These are phyloP conservation scores for Hygrocybe coccinea DNA, from an alignment of 768 basidiomycete genomes.

Conservation along the genomic window DNA sequence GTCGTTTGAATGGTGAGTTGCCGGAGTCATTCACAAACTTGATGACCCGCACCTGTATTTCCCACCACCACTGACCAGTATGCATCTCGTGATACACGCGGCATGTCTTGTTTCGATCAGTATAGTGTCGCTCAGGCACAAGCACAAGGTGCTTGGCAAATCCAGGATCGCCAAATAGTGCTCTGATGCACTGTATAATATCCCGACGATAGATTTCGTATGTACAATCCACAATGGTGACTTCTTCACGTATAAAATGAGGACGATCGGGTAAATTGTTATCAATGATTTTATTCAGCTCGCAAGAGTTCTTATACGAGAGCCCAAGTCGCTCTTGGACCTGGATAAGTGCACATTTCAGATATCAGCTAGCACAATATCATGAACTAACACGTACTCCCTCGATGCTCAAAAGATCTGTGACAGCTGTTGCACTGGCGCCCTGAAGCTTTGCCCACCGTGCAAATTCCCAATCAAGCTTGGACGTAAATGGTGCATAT, in stretches of 20 bases:
- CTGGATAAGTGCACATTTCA: slow-evolving; percentile 7
- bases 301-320: slow-evolving; percentile 25
- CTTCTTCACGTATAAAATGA: slow-evolving; percentile 18
- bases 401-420: neutral
- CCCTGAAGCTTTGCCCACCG: slow-evolving; percentile 25
- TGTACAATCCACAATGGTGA: slow-evolving; percentile 21
- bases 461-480: slow-evolving; percentile 24
- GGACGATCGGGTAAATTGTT: slow-evolving; percentile 22
- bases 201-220: slow-evolving; percentile 21
- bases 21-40: slow-evolving; percentile 9
- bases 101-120: slow-evolving; percentile 9
- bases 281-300: slow-evolving; percentile 34
- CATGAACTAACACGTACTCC: neutral
- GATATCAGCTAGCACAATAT: neutral
- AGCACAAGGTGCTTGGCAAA: slow-evolving; percentile 15
- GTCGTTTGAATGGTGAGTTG: slow-evolving; percentile 14
- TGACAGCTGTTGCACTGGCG: slow-evolving; percentile 20
- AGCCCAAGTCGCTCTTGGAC: slow-evolving; percentile 24
- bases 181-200: slow-evolving; percentile 19
- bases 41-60: slow-evolving; percentile 26
- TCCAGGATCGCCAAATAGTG: slow-evolving; percentile 22
- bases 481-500: slow-evolving; percentile 20
- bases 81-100: slow-evolving; percentile 40
- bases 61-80: slow-evolving; percentile 51
- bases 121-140: slow-evolving; percentile 3